Evolutionary conservation across 192 early-diverging fungal species (phyloP), one percentile per base, ranked within the genome.

Genomic region (Backusella morwellensis): DNA sequence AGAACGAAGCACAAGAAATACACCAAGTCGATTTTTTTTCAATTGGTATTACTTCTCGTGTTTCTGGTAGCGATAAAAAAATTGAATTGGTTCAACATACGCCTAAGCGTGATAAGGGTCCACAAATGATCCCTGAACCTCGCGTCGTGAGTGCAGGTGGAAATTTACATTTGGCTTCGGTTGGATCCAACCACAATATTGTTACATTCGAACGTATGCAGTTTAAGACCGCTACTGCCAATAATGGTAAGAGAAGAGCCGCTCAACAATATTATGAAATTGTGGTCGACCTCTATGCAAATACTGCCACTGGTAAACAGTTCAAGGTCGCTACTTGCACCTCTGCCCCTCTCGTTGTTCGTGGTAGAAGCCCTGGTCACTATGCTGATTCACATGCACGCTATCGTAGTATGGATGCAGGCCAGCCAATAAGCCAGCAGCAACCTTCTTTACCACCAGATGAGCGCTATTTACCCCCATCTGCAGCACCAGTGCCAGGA

Each of bases 151-250:
- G 87, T 63, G 78, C 89, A 35, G 90, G 86, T 41, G 91, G 90
- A 11, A 88, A 88, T 71, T 74, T 91, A 5, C 84, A 85, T 38
- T 66, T 82, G 66, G 74, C 77, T 38, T 70, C 86, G 38, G 85
- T 90, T 0, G 82, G 82, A 0, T 75, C 82, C 19, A 86, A 86
- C 56, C 82, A 87, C 71, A 84, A 78, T 54, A 77, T 88, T 0
- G 90, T 89, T 1, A 91, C 92, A 38, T 98, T 95, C 75, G 95
- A 98, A 73, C 89, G 96, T 2, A 84, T 98, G 40, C 96, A 98
- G 84, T 98, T 98, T 88, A 97, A 97, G 81, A 91, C 92, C 0
- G 96, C 96, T 32, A 98, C 96, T 0, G 93, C 94, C 42, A 98
- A 97, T 81, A 97, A 96, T 80, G 94, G 94, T 56, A 95, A 95